Base-by-base conservation (phyloP, 768 basidiomycete genomes). In the Lactarius sp. region DNA sequence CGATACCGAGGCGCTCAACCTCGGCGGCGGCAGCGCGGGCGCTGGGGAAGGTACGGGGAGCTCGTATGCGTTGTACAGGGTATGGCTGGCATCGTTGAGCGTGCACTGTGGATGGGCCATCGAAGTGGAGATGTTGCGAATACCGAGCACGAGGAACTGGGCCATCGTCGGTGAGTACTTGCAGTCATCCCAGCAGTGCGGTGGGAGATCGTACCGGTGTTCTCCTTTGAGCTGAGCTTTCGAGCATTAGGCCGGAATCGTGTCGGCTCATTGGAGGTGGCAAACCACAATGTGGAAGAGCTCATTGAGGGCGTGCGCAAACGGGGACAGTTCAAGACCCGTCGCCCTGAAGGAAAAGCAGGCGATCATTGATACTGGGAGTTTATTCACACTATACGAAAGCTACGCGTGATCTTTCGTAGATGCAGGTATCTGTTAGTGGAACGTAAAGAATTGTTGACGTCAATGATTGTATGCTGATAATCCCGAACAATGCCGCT, bases 121-220 rank as follows among this genome's bases (percentile, higher is more conserved):
- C 13, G 95, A 97, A 73, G 85, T 85, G 59, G 96, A 98, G 74
- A 83, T 78, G 31, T 73, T 98, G 68, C 79, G 96, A 64, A 95
- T 98, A 13, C 95, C 95, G 1, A 93, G 90, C 72, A 97, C 96
- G 46, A 82, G 93, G 62, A 94, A 94, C 71, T 97, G 94, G 93
- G 91, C 88, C 0, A 81, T 97, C 56, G 75, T 96, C 36, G 94
- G 95, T 94, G 56, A 42, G 59, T 62, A 7, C 14, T 47, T 22
- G 12, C 13, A 8, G 33, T 18, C 34, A 22, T 58, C 34, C n/a
- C 42, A 44, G 16, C 14, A 27, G 31, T 31, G 22, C 2, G 14
- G 18, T 18, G 41, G 41, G 13, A 31, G 41, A 18, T 65, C 13
- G 13, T 3, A 13, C 8, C 5, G 6, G n/a, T 4, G 41, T n/a